Percentiles rank a stretch among this genome's conserved stretches.
Evolutionary conservation across 495 filamentous ascomycete genomes (phyloP).

Genomic region (Penicillium steckii): DNA sequence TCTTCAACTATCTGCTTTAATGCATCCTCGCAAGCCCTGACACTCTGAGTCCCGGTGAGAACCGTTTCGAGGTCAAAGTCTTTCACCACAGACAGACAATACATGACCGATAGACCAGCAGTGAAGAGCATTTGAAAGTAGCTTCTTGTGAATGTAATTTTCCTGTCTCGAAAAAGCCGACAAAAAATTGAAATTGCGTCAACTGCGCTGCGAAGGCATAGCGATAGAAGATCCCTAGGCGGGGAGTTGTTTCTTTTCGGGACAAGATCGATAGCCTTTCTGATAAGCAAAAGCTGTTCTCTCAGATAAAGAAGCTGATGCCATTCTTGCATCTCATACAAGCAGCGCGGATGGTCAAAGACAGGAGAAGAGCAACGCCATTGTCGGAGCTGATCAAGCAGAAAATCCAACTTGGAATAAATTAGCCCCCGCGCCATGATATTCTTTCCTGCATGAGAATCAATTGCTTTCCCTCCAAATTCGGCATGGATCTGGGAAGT

Average conservation of each 20-base stretch:
- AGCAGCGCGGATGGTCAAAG: conserved; percentile 14
- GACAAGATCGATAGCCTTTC: conserved; percentile 28
- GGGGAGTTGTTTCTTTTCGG: conserved; percentile 20
- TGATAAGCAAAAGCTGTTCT: conserved; percentile 19
- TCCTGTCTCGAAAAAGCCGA: conserved; percentile 17
- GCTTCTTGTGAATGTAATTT: conserved; percentile 29
- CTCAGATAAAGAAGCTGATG: conserved; percentile 25
- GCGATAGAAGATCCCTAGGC: conserved; percentile 19
- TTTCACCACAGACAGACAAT: conserved; percentile 20
- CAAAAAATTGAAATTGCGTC: conserved; percentile 21
- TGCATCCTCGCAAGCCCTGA: conserved; percentile 8
- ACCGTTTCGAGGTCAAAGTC: conserved; percentile 12
- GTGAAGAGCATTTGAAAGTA: conserved; percentile 32
- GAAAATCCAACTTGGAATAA: conserved; percentile 19
- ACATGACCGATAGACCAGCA: conserved; percentile 27
- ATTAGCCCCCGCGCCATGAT: conserved; percentile 12
- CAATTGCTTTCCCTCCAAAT: conserved; percentile 12
- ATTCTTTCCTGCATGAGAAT: not conserved
- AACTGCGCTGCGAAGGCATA: conserved; percentile 21
- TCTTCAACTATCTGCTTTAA: conserved; percentile 21
- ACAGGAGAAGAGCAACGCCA: conserved; percentile 21
- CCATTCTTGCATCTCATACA: conserved; percentile 30
- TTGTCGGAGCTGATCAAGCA: conserved; percentile 17
- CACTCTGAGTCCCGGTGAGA: conserved; percentile 11
- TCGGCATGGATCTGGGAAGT: conserved; percentile 23